Conservation (phyloP, 805 yeast species). For the Metschnikowia lunata region DNA sequence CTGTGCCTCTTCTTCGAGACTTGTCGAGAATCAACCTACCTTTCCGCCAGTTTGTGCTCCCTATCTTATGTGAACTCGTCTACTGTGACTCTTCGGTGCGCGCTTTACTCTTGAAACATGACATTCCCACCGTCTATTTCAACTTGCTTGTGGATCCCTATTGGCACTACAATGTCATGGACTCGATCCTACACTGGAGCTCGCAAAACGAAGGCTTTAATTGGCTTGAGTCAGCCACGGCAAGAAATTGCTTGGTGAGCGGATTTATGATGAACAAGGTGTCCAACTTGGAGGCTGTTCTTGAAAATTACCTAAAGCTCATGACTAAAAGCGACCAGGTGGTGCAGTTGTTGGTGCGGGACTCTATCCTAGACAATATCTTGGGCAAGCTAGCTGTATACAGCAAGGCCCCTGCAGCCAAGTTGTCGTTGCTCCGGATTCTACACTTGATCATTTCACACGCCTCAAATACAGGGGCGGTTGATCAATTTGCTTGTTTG, state of each 20-base stretch:
- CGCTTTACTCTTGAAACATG: slow-evolving; percentile 30
- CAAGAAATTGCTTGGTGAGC: slow-evolving; percentile 28
- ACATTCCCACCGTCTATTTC: slow-evolving; percentile 37
- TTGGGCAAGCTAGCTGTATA: slow-evolving; percentile 25
- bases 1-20: slow-evolving; percentile 41
- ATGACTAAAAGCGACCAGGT: slow-evolving; percentile 21
- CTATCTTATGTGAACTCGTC: slow-evolving; percentile 50
- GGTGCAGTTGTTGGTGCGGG: slow-evolving; percentile 23
- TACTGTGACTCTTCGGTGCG: slow-evolving; percentile 41
- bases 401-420: slow-evolving; percentile 34
- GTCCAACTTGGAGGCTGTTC: slow-evolving; percentile 41
- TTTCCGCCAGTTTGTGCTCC: slow-evolving; percentile 49
- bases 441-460: slow-evolving; percentile 7
- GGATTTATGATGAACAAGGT: slow-evolving; percentile 39
- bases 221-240: slow-evolving; percentile 22
- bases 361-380: slow-evolving; percentile 26
- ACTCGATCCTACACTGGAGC: slow-evolving; percentile 43
- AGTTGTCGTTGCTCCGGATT: slow-evolving; percentile 27
- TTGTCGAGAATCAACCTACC: slow-evolving; percentile 39
- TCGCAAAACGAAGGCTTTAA: slow-evolving; percentile 24
- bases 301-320: slow-evolving; percentile 38
- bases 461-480: background rate
- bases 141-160: slow-evolving; percentile 45
- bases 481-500: background rate
- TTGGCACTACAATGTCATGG: slow-evolving; percentile 56